Evolutionary conservation across 192 early-diverging fungal genomes (phyloP), one percentile per base, ranked within the genome.

Genomic region (Coemansia sp.): DNA sequence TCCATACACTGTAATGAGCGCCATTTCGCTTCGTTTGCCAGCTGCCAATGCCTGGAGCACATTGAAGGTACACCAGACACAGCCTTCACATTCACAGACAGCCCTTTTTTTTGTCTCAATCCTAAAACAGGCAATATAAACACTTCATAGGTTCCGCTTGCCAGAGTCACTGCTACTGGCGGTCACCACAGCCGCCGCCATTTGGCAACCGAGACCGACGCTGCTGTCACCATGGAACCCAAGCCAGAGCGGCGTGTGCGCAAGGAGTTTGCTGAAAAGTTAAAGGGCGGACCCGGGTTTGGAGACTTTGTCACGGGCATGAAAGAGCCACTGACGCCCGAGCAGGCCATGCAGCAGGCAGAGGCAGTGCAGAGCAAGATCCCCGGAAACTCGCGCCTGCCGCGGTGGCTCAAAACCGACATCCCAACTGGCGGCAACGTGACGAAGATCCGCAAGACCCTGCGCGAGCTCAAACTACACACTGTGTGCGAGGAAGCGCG

Each of bases 401-500:
- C 97, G 2, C 85, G 86, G 41, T 99, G 97, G 97, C 89, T 97
- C 40, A 99, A 99, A 85, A 97, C 95, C 2, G 91, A 93, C 22
- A 95, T 96, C 66, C 94, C 96, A 0, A 83, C 86, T 18, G 94
- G 96, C 62, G 74, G 87, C 62, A 91, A 93, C 67, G 97, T 88
- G 72, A 87, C 89, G 9, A 74, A 86, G 59, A 94, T 99, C 77
- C 95, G 96, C 80, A 91, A 89, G 74, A 95, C 97, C 68, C 83
- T 99, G 68, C 91, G 97, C 34, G 97, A 94, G 29, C 87, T 99
- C n/a, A 94, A 94, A 41, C 86, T 99, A 36, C 91, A 97, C 73
- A 99, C 97, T 66, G 95, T 98, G 20, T 99, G 97, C 84, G 97
- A 99, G 72, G 96, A 97, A 68, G 97, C 97, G 46, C 86, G 92